Percentiles rank a stretch among this genome's conserved stretches.
Conservation (phyloP, 2,329 filamentous ascomycete genomes). For the Didymella sp. region DNA sequence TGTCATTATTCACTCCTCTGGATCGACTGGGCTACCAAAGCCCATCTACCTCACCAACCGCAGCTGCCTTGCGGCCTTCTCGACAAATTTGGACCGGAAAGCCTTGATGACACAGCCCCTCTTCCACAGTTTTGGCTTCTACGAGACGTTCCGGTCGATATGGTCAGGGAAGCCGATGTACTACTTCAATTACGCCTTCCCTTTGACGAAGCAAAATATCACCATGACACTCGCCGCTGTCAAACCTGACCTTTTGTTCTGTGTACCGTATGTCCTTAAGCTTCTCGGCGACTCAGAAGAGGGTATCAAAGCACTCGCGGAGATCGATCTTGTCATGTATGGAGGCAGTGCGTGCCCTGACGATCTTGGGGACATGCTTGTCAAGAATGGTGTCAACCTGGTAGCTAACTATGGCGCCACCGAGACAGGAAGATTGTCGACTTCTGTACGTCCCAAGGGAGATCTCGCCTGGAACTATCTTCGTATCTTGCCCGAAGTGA, state of each 20-base stretch:
- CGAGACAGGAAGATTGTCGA: conserved; percentile 69
- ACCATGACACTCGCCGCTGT: conserved; percentile 23
- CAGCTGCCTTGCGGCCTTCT: conserved; percentile 32
- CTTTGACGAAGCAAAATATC: conserved; percentile 31
- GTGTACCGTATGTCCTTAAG: conserved; percentile 70
- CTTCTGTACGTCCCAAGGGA: conserved; percentile 59
- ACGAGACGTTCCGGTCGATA: conserved; percentile 33
- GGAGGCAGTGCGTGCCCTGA: conserved; percentile 67
- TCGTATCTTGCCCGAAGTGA: conserved; percentile 51
- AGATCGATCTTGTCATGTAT: conserved; percentile 62
- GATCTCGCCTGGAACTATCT: conserved; percentile 69
- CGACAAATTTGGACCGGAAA: conserved; percentile 27
- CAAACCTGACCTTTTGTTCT: conserved; percentile 63
- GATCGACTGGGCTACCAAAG: conserved; percentile 68
- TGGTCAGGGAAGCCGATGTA: conserved; percentile 36
- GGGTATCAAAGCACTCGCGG: conserved; percentile 58
- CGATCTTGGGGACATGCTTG: conserved; percentile 62
- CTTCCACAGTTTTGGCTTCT: conserved; percentile 37
- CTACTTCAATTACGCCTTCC: conserved; percentile 32
- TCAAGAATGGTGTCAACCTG: conserved; percentile 62
- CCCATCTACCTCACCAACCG: conserved; percentile 66
- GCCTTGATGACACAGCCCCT: conserved; percentile 35
- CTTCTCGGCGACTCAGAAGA: conserved; percentile 65
- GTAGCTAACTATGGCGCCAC: conserved; percentile 66
- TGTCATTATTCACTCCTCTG: conserved; percentile 57